Evolutionary conservation across 148 eudicot species (phyloP).

Genomic region (Fagopyrum tataricum): DNA sequence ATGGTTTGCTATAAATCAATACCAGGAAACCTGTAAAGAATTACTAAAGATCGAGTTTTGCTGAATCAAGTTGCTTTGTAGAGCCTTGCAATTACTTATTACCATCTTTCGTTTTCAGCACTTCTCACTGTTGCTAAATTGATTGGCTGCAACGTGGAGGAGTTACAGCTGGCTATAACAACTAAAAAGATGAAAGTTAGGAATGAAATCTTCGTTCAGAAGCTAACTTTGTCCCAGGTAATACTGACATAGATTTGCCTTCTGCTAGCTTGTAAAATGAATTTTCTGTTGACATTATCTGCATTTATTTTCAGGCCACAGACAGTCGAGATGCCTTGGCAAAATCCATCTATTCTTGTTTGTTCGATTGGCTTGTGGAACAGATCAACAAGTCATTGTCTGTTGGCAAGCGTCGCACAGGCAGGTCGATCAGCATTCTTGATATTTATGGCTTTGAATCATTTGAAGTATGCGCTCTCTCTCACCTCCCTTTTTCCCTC

Average conservation of each 20-base stretch:
- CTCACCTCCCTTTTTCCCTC: constrained; percentile 5
- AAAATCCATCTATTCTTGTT: constrained; percentile 88
- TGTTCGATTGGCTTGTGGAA: constrained; percentile 98
- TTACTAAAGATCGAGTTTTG: not conserved
- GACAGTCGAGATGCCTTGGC: constrained; percentile 96
- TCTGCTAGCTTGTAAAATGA: not conserved
- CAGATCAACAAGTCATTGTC: constrained; percentile 92
- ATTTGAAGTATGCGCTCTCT: constrained; percentile 54
- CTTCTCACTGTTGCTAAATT: constrained; percentile 66
- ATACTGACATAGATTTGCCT: not conserved
- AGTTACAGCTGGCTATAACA: constrained; percentile 61
- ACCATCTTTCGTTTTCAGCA: constrained; percentile 39
- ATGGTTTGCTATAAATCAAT: not conserved
- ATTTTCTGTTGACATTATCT: constrained; percentile 11
- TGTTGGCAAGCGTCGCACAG: constrained; percentile 83
- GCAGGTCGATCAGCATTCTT: constrained; percentile 97
- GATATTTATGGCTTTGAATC: constrained; percentile 99
- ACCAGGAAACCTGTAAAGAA: not conserved
- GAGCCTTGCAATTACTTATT: not conserved
- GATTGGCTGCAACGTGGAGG: constrained; percentile 60
- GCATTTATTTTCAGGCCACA: constrained; percentile 53
- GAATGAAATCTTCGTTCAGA: constrained; percentile 69
- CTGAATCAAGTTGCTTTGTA: constrained; percentile 1
- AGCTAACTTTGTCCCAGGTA: constrained; percentile 76
- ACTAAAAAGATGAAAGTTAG: constrained; percentile 77